These are phyloP conservation scores for Achaetomium macrosporum DNA, from an alignment of 2,329 filamentous ascomycete genomes.

Conservation along the genomic window DNA sequence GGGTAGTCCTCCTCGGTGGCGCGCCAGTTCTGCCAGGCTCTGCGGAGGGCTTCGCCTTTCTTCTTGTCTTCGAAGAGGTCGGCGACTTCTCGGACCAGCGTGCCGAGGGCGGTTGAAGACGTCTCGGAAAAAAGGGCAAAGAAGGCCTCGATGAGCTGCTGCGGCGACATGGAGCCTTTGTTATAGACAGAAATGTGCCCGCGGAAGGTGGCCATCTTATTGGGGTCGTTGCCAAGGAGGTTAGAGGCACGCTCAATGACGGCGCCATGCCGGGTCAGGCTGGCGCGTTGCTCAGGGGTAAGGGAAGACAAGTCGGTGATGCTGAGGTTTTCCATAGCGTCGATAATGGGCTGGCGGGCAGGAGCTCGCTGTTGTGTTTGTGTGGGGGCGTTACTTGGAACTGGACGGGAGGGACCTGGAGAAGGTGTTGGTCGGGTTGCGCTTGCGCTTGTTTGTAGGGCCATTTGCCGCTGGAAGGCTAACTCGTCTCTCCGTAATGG, in stretches of 20 bases:
- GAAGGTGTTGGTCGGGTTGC: conserved; percentile 33
- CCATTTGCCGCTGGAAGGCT: conserved; percentile 86
- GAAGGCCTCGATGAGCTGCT: conserved; percentile 78
- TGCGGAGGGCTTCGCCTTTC: conserved; percentile 68
- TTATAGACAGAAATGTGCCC: conserved; percentile 73
- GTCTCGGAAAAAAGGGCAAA: conserved; percentile 78
- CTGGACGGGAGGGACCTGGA: conserved; percentile 15
- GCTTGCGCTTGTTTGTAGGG: conserved; percentile 60
- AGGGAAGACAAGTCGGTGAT: conserved; percentile 47
- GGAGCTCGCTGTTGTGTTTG: conserved; percentile 14
- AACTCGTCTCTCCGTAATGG: conserved; percentile 79
- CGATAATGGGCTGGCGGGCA: conserved; percentile 23
- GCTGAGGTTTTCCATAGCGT: conserved; percentile 46
- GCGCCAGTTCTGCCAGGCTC: conserved; percentile 91
- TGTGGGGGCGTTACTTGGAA: conserved; percentile 4
- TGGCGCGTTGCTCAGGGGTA: conserved; percentile 73
- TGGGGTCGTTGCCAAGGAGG: conserved; percentile 69
- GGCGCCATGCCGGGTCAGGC: conserved; percentile 70
- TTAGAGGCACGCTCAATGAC: conserved; percentile 81
- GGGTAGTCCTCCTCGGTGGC: conserved; percentile 96
- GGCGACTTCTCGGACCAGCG: conserved; percentile 82
- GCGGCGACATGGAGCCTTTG: conserved; percentile 60
- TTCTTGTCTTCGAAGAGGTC: conserved; percentile 82
- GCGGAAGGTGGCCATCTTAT: conserved; percentile 74
- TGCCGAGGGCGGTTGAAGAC: conserved; percentile 74